Base-by-base conservation (phyloP, 495 filamentous ascomycete genomes). In the Trichoderma orchidacearum region DNA sequence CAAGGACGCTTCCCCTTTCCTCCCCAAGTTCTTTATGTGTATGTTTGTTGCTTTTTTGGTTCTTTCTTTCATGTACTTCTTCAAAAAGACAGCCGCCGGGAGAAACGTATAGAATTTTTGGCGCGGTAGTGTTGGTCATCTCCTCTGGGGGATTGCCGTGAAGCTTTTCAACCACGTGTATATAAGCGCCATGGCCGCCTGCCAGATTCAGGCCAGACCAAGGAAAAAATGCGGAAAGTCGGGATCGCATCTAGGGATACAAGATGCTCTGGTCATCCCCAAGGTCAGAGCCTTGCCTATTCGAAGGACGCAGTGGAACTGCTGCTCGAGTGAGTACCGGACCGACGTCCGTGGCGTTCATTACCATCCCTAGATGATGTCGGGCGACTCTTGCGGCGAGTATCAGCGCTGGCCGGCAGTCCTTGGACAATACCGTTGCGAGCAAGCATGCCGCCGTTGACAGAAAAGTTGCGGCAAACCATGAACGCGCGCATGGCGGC, bases 381-480 rank as follows among this genome's bases (percentile, higher is more conserved):
- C 48, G 69, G 64, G 55, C 73, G 75, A 56, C 74, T 70, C 62
- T 73, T 76, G 63, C 68, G 68, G 62, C 68, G 63, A 64, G 56
- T 68, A 58, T 68, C 64, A 56, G 80, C 77, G 63, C 75, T 75
- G 57, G 75, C 89, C 45, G 90, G 90, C 38, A 93, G 75, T 35
- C 90, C 90, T 79, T 96, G 90, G 66, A 93, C 79, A 50, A 90
- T 83, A 25, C 87, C 88, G 78, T 73, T 89, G 75, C 73, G 88
- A 75, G 66, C 88, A 73, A 67, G 81, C 89, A 91, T 94, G 72
- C 92, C 92, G 63, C 95, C 93, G 70, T 96, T 97, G 68, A 95
- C 85, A 59, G 92, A 96, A 75, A 98, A 96, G 74, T 96, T 95
- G 67, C 92, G 86, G 77, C 93, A 98, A 58, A 97, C 92, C 76